Evolutionary conservation across 768 basidiomycete genomes (phyloP).

Genomic region (Gymnopilus junonius): DNA sequence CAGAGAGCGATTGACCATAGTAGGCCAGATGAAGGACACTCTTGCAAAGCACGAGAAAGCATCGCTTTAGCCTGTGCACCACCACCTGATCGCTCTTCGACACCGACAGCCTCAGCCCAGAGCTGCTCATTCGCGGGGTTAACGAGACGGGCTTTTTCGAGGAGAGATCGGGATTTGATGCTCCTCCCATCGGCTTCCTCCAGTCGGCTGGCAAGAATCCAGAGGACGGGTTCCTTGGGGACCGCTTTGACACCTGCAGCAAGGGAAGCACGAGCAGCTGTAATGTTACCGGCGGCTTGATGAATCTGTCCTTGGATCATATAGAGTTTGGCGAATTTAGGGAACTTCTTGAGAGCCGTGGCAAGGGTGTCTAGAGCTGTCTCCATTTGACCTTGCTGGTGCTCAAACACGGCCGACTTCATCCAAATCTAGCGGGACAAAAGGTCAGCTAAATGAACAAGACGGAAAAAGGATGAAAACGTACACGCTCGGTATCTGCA

Average conservation of each 20-base stretch:
- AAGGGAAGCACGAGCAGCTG: constrained; percentile 79
- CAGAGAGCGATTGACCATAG: constrained; percentile 94
- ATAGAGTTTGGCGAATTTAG: constrained; percentile 90
- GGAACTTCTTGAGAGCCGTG: constrained; percentile 81
- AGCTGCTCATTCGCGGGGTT: constrained; percentile 85
- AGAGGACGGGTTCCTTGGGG: constrained; percentile 82
- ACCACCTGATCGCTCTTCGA: constrained; percentile 89
- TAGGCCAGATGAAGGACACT: constrained; percentile 87
- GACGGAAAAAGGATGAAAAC: constrained; percentile 25
- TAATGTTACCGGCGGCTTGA: constrained; percentile 58
- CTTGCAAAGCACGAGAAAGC: constrained; percentile 88
- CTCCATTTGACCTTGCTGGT: constrained; percentile 79
- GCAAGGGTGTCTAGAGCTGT: constrained; percentile 77
- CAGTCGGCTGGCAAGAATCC: constrained; percentile 87
- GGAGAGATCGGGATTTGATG: constrained; percentile 88
- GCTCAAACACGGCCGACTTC: constrained; percentile 96
- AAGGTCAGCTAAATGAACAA: constrained; percentile 8
- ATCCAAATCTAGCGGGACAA: constrained; percentile 84
- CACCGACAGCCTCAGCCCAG: constrained; percentile 90
- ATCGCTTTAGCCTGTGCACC: constrained; percentile 85
- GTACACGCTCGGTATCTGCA: constrained; percentile 88
- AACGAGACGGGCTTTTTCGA: constrained; percentile 87
- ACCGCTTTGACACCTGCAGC: constrained; percentile 85
- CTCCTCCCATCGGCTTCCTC: constrained; percentile 92
- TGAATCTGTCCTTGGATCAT: constrained; percentile 97